Conservation (phyloP, 1,139 yeast species). For the Suhomyces choctaworum region DNA sequence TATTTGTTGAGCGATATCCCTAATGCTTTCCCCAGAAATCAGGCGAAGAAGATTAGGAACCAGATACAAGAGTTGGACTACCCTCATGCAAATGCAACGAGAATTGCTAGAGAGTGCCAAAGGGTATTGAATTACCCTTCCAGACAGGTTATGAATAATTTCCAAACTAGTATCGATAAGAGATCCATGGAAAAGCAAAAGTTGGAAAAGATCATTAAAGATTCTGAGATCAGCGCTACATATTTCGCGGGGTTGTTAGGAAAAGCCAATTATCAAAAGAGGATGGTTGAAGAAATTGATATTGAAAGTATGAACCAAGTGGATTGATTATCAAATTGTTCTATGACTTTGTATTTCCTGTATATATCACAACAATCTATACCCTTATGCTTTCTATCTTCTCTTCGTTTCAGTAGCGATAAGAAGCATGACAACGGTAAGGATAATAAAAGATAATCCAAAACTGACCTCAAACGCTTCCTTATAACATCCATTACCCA, state of each 20-base stretch:
- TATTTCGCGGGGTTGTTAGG: constrained; percentile 60
- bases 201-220: constrained; percentile 52
- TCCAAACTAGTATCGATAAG: constrained; percentile 70
- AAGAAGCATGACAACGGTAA: constrained; percentile 24
- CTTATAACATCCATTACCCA: constrained; percentile 40
- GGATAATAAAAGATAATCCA: constrained; percentile 24
- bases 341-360: background rate
- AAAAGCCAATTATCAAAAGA: constrained; percentile 49
- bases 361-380: constrained; percentile 4
- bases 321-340: constrained; percentile 27
- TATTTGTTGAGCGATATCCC: constrained; percentile 81
- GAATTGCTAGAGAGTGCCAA: constrained; percentile 81
- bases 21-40: constrained; percentile 80
- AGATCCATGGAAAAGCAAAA: constrained; percentile 61
- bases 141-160: constrained; percentile 75
- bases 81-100: constrained; percentile 70
- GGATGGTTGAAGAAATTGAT: constrained; percentile 50
- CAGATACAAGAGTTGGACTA: constrained; percentile 72
- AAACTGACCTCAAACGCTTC: constrained; percentile 37
- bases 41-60: constrained; percentile 66
- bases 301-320: constrained; percentile 52
- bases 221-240: constrained; percentile 57
- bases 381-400: background rate
- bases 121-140: constrained; percentile 80
- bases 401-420: constrained; percentile 29